These are phyloP conservation scores for Boletus holoroseus DNA, from an alignment of 1,284 basidiomycete genomes.

Conservation along the genomic window DNA sequence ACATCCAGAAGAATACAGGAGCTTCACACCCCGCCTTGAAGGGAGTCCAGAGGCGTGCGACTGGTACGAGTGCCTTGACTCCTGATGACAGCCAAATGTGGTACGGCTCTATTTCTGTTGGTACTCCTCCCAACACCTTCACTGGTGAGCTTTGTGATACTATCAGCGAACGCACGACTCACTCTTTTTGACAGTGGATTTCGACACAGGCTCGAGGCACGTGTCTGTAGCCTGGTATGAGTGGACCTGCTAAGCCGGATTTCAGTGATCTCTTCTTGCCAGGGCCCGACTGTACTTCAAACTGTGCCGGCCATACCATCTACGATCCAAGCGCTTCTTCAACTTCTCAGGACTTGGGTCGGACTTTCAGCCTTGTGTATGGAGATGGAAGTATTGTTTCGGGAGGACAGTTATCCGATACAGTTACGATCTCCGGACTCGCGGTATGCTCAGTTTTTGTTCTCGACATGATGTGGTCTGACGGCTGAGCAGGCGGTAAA, in stretches of 20 bases:
- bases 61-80: constrained; percentile 16
- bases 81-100: constrained; percentile 11
- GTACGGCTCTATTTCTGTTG: constrained; percentile 20
- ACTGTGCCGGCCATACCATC: constrained; percentile 21
- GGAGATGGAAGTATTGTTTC: constrained; percentile 29
- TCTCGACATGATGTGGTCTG: not conserved
- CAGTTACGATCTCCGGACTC: constrained; percentile 24
- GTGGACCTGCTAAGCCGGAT: not conserved
- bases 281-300: not conserved
- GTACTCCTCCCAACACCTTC: constrained; percentile 15
- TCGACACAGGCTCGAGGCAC: constrained; percentile 23
- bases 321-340: constrained; percentile 31
- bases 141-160: constrained; percentile 9
- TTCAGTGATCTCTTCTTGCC: constrained; percentile 12
- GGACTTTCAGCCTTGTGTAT: constrained; percentile 27
- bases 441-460: constrained; percentile 11
- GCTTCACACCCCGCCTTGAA: constrained; percentile 1
- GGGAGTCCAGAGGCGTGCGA: not conserved
- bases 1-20: constrained; percentile 18
- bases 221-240: not conserved
- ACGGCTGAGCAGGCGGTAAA: constrained; percentile 9
- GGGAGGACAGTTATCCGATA: constrained; percentile 32
- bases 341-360: constrained; percentile 22
- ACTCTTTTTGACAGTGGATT: constrained; percentile 11
- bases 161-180: not conserved